Evolutionary conservation across 2,329 filamentous ascomycete genomes (phyloP).

Genomic region (Aureobasidium uvarum): DNA sequence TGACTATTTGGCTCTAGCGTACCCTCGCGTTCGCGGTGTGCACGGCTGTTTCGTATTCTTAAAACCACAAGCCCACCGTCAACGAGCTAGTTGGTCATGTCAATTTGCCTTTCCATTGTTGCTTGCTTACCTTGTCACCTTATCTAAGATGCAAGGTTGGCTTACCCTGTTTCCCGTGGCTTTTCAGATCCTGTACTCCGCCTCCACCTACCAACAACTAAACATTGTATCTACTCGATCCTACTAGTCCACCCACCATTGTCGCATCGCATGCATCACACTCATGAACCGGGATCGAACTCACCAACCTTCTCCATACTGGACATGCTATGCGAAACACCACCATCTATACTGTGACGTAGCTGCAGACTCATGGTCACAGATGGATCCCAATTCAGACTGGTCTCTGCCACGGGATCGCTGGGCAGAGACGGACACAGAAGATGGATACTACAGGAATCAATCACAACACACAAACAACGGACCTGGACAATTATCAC

Average conservation of each 20-base stretch:
- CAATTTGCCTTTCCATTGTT: slow-evolving; percentile 22
- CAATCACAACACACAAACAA: background rate
- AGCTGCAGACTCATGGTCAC: slow-evolving; percentile 14
- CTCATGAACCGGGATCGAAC: slow-evolving; percentile 10
- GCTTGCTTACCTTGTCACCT: slow-evolving; percentile 23
- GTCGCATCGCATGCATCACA: slow-evolving; percentile 1
- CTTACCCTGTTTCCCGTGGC: slow-evolving; percentile 19
- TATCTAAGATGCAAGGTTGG: slow-evolving; percentile 25
- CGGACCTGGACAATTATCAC: background rate
- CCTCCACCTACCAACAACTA: slow-evolving; percentile 13
- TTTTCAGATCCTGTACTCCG: slow-evolving; percentile 15
- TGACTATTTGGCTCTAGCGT: slow-evolving; percentile 23
- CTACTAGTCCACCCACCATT: background rate
- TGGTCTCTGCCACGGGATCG: slow-evolving; percentile 15
- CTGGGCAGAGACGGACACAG: slow-evolving; percentile 9
- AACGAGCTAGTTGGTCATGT: slow-evolving; percentile 13
- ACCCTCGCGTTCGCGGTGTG: slow-evolving; percentile 12
- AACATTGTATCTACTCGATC: background rate
- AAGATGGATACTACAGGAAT: background rate
- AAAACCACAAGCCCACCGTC: slow-evolving; percentile 18
- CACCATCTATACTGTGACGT: slow-evolving; percentile 17
- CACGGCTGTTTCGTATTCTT: slow-evolving; percentile 25
- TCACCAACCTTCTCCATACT: slow-evolving; percentile 6
- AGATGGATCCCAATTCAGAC: slow-evolving; percentile 13
- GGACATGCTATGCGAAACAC: slow-evolving; percentile 15